Base-by-base conservation (phyloP, 139 green algal genomes). In the Astrephomene gubernaculifera region DNA sequence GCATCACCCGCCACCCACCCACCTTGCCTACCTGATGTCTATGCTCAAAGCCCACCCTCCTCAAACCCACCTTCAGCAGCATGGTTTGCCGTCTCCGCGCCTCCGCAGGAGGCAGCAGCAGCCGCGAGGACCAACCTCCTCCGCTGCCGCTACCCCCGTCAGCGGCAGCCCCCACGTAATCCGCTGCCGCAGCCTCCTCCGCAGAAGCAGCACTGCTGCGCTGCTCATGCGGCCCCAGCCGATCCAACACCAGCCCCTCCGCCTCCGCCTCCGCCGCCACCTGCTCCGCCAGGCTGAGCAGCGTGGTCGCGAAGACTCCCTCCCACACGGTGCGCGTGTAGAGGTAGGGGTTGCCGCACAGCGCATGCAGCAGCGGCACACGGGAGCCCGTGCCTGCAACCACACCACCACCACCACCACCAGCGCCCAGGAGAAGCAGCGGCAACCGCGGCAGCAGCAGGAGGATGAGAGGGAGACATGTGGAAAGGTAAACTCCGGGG, bases 271-370 rank as follows among this genome's bases (percentile, higher is more conserved):
- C 27, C 3, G 70, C 31, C 0, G 72, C 52, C 27, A 29, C 57
- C 12, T 19, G 57, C 57, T 44, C 39, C n/a, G 75, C 75, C 24
- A 49, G 10, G 0, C 29, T 41, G 0, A 52, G 12, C 43, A 85
- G 79, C 25, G 29, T 39, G 35, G 44, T 7, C 4, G 43, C 38
- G 24, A 85, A 41, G 6, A 85, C 17, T 22, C 79, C 63, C 3
- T 2, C 33, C 79, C 79, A 85, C 0, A 38, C 31, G 44, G 2
- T 53, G 63, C 63, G 33, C 44, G 64, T 85, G 79, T 39, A 75
- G 33, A 85, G 79, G 64, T 76, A 76, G 29, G 79, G 79, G 65
- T 85, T 85, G 79, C 19, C 19, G 31, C 44, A 39, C 44, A 85
- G 41, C n/a, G 31, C 21, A 45, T 85, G 64, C 27, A 85, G 31